Conservation (phyloP, 176 grass and related monocot species). For the Panicum miliaceum region DNA sequence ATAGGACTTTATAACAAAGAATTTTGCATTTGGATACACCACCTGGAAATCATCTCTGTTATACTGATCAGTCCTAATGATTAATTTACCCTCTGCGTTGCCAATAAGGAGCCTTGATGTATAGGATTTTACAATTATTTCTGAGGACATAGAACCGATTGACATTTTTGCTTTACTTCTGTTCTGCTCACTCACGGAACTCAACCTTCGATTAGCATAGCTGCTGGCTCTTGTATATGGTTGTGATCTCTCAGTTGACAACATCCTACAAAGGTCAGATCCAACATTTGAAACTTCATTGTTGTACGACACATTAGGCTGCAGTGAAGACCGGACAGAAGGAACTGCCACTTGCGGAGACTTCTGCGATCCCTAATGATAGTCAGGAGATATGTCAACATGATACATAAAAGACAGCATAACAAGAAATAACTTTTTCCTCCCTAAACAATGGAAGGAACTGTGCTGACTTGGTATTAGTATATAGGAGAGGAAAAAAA, state of each 20-base stretch:
- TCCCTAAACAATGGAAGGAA: background rate
- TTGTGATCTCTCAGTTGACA: conserved; percentile 37
- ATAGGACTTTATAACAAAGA: conserved; percentile 81
- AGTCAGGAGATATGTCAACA: conserved; percentile 5
- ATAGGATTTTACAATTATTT: conserved; percentile 51
- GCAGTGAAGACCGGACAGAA: conserved; percentile 33
- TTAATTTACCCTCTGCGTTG: conserved; percentile 55
- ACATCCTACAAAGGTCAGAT: conserved; percentile 41
- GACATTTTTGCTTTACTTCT: conserved; percentile 41
- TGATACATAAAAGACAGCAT: background rate
- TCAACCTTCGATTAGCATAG: conserved; percentile 26
- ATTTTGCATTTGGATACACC: conserved; percentile 77
- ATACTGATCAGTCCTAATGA: conserved; percentile 67
- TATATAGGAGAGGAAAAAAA: background rate
- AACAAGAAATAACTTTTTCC: background rate
- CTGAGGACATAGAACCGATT: background rate
- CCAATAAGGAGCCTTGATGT: conserved; percentile 49
- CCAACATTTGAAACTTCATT: conserved; percentile 39
- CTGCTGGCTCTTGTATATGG: conserved; percentile 33
- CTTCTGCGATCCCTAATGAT: conserved; percentile 42
- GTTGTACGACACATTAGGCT: conserved; percentile 42
- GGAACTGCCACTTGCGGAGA: conserved; percentile 32
- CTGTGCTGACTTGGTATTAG: background rate
- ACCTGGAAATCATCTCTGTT: conserved; percentile 74
- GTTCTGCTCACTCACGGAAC: conserved; percentile 30